These are phyloP conservation scores for Umbilicaria muhlenbergii DNA, from an alignment of 495 filamentous ascomycete genomes.

Conservation along the genomic window DNA sequence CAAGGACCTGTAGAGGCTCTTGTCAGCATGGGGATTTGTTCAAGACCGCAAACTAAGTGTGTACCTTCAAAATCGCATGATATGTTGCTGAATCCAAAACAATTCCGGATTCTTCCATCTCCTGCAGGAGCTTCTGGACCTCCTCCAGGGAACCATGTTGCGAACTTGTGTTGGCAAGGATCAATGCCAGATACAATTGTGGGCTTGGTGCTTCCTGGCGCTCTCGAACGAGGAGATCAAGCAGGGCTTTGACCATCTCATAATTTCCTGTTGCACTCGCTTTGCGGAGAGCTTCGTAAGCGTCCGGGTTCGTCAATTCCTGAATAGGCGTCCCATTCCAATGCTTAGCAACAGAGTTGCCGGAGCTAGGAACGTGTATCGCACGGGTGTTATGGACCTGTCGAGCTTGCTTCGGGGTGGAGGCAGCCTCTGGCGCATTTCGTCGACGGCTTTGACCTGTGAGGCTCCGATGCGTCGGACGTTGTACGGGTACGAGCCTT, in stretches of 20 bases:
- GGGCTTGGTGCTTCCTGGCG: slow-evolving; percentile 46
- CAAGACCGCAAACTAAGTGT: slow-evolving; percentile 2
- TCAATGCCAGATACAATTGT: slow-evolving; percentile 55
- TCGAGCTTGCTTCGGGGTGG: too few species aligned
- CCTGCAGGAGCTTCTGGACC: slow-evolving; percentile 42
- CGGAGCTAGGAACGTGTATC: not conserved
- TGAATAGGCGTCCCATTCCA: not conserved
- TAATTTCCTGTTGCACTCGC: slow-evolving; percentile 5
- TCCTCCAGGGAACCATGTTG: slow-evolving; percentile 45
- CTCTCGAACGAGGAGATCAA: slow-evolving; percentile 34
- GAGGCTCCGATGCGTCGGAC: too few species aligned
- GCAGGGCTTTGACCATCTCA: not conserved
- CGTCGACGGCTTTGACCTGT: too few species aligned
- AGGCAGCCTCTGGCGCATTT: too few species aligned
- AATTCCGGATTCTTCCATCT: slow-evolving; percentile 50
- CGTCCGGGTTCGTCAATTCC: not conserved
- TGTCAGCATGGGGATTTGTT: not conserved
- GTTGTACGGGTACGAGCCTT: too few species aligned
- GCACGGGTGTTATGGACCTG: too few species aligned
- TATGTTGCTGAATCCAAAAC: slow-evolving; percentile 46
- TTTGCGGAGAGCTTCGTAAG: slow-evolving; percentile 8
- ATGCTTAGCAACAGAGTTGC: not conserved
- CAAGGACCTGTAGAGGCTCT: slow-evolving; percentile 37
- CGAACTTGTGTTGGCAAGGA: slow-evolving; percentile 50
- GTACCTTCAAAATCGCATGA: slow-evolving; percentile 55